Conservation (phyloP, 2,329 filamentous ascomycete species). For the Paradendryphiella salina region DNA sequence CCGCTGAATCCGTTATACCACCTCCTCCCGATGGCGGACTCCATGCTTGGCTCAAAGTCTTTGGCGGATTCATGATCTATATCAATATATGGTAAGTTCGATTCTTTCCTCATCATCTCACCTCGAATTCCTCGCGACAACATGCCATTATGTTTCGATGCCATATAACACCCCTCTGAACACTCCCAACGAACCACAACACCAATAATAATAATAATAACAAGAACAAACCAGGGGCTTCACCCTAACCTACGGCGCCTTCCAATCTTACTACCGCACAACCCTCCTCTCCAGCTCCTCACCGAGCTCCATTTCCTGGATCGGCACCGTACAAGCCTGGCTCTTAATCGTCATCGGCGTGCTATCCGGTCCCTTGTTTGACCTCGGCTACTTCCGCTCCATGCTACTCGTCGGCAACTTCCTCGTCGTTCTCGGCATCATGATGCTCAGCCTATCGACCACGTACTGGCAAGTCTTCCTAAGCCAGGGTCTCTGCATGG, state of each 20-base stretch:
- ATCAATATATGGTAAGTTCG: conserved; percentile 45
- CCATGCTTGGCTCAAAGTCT: conserved; percentile 46
- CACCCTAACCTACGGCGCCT: conserved; percentile 49
- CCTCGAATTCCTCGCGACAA: background rate
- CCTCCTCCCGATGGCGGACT: conserved; percentile 45
- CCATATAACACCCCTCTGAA: background rate
- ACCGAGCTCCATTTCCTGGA: conserved; percentile 51
- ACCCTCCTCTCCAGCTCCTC: conserved; percentile 45
- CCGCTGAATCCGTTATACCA: conserved; percentile 34
- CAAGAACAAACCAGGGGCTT: conserved; percentile 41
- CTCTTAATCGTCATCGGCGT: conserved; percentile 59
- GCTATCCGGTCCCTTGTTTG: conserved; percentile 53
- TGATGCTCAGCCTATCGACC: conserved; percentile 63
- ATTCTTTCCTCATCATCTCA: background rate
- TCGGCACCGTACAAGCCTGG: conserved; percentile 51
- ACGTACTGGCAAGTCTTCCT: conserved; percentile 60
- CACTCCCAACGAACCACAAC: too few relatives aligned
- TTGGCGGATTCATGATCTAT: conserved; percentile 47
- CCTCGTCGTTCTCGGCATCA: conserved; percentile 62
- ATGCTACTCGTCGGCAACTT: conserved; percentile 53
- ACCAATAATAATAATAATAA: too few relatives aligned
- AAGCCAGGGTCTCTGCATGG: conserved; percentile 58
- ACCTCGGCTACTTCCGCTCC: conserved; percentile 52
- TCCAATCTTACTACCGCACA: conserved; percentile 52
- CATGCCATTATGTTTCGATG: background rate